These are phyloP conservation scores for Microstroma glucosiphilum DNA, from an alignment of 1,284 basidiomycete species.

Conservation along the genomic window DNA sequence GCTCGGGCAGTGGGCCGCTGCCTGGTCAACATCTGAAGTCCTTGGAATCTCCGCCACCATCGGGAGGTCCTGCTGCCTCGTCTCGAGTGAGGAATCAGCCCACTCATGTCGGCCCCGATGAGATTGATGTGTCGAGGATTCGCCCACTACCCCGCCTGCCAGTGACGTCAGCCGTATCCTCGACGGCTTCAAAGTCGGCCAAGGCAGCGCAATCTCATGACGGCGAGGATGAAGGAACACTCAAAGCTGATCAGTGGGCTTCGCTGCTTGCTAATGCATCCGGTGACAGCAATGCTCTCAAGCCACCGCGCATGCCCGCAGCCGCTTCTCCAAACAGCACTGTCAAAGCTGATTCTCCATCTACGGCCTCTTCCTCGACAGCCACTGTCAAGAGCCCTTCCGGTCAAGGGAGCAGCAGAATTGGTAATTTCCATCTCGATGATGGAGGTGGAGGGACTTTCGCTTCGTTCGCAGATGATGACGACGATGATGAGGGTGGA, in stretches of 20 bases:
- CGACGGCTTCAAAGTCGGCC: no score
- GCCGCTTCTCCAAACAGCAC: background rate
- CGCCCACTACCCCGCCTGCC: constrained; percentile 33
- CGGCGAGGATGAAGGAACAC: constrained; percentile 31
- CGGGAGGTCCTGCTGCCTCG: no score
- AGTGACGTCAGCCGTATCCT: constrained; percentile 11
- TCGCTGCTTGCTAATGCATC: constrained; percentile 18
- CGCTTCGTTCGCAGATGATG: constrained; percentile 34
- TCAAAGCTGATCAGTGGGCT: constrained; percentile 32
- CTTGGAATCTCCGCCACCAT: no score
- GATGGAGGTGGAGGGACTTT: constrained; percentile 29
- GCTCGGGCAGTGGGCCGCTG: constrained; percentile 32
- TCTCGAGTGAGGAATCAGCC: no score
- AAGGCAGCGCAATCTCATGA: background rate
- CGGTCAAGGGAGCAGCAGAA: background rate
- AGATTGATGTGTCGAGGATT: constrained; percentile 31
- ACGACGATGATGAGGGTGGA: constrained; percentile 37
- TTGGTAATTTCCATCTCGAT: background rate
- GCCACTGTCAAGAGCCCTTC: background rate
- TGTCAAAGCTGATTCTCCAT: background rate
- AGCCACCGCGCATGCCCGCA: constrained; percentile 9
- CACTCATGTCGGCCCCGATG: constrained; percentile 10
- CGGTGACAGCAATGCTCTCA: constrained; percentile 22
- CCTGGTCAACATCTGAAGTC: constrained; percentile 5
- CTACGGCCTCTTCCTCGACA: background rate